A percentile compares a stretch with the other conserved stretches of the same genome.
Conservation (phyloP, 495 filamentous ascomycete species). For the Friedmanniomyces endolithicus region DNA sequence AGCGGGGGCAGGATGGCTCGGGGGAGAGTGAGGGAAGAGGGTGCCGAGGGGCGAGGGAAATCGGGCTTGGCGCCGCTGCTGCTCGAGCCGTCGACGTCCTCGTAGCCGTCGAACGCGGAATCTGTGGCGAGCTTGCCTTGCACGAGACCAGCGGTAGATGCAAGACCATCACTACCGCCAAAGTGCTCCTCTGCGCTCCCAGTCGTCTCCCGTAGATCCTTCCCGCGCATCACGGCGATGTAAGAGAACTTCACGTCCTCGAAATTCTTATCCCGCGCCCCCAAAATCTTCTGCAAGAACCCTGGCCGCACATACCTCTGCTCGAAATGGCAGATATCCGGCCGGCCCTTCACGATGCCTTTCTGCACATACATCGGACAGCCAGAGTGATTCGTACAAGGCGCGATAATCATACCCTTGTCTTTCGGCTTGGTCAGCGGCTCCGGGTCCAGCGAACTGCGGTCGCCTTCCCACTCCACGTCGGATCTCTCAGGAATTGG, state of each 20-base stretch:
- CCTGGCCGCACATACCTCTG: slow-evolving; percentile 77
- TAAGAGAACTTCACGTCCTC: slow-evolving; percentile 88
- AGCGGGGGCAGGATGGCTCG: slow-evolving; percentile 66
- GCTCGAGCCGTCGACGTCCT: neutral
- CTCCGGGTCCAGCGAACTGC: slow-evolving; percentile 28
- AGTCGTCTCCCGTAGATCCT: slow-evolving; percentile 25
- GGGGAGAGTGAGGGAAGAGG: slow-evolving; percentile 59
- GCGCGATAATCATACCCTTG: slow-evolving; percentile 82
- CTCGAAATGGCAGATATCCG: slow-evolving; percentile 81
- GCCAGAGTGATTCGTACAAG: slow-evolving; percentile 78
- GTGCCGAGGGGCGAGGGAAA: slow-evolving; percentile 7
- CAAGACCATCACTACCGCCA: slow-evolving; percentile 22
- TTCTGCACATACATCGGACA: slow-evolving; percentile 77
- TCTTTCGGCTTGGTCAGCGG: slow-evolving; percentile 32
- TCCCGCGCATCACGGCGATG: slow-evolving; percentile 69
- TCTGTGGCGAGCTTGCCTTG: neutral
- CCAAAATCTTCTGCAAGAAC: slow-evolving; percentile 70
- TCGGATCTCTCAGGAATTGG: neutral
- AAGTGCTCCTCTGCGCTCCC: slow-evolving; percentile 8
- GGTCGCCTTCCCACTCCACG: slow-evolving; percentile 12
- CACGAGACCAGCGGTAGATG: neutral
- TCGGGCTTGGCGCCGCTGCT: neutral
- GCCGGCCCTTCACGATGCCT: slow-evolving; percentile 56
- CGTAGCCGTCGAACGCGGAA: neutral
- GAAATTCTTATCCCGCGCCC: slow-evolving; percentile 59